phyloP scores from a whole-genome alignment of 2,329 filamentous ascomycete genomes.

The Aspergillus phoenicis region DNA sequence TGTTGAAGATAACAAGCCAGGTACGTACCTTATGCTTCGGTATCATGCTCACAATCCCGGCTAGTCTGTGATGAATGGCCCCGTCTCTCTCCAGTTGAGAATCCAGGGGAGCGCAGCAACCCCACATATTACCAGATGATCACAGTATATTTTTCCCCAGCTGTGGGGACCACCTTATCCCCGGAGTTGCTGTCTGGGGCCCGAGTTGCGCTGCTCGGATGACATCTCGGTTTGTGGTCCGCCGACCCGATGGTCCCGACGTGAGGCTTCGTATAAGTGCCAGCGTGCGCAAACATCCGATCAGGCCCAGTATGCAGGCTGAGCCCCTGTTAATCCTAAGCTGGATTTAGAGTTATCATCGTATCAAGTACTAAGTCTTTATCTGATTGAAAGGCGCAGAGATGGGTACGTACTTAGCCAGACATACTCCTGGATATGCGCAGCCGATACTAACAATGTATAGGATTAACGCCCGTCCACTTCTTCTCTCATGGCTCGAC shows the following conservation, averaged over 20 bases:
- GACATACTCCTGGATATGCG: not conserved
- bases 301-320: not conserved
- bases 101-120: no score
- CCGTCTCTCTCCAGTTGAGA: no score
- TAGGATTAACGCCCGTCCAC: constrained; percentile 57
- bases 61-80: no score
- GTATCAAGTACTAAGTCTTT: not conserved
- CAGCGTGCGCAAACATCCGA: not conserved
- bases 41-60: no score
- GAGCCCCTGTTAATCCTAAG: not conserved
- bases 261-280: not conserved
- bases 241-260: not conserved
- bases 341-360: not conserved
- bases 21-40: no score
- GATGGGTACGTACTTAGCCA: not conserved
- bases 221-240: constrained; percentile 1
- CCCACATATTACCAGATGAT: no score
- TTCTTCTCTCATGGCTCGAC: constrained; percentile 72
- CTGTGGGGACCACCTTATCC: not conserved
- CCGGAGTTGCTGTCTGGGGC: not conserved
- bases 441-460: not conserved
- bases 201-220: not conserved
- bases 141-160: no score
- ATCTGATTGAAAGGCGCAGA: not conserved
- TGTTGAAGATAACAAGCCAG: no score